Percentiles rank a stretch among this genome's conserved stretches.
Evolutionary conservation across 805 yeast genomes (phyloP).

Genomic region (Cyberlindnera americana): DNA sequence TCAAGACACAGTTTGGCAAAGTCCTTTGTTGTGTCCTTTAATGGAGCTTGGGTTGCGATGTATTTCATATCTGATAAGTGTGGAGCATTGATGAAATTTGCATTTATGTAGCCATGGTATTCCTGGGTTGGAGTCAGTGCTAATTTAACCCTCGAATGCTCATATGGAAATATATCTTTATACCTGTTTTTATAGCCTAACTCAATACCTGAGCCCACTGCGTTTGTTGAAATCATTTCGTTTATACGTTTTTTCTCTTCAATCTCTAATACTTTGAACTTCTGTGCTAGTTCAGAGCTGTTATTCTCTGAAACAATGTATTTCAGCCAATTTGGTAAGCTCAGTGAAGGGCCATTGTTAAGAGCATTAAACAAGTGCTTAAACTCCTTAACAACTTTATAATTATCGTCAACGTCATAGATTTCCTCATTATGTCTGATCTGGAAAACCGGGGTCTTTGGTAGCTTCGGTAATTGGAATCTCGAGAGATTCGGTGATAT

Average conservation of each 20-base stretch:
- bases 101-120: slow-evolving; percentile 36
- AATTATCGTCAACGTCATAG: slow-evolving; percentile 21
- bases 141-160: slow-evolving; percentile 40
- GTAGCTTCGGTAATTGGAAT: slow-evolving; percentile 48
- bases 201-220: slow-evolving; percentile 48
- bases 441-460: slow-evolving; percentile 41
- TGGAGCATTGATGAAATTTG: slow-evolving; percentile 56
- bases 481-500: slow-evolving; percentile 37
- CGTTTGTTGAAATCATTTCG: slow-evolving; percentile 27
- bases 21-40: slow-evolving; percentile 67
- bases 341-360: slow-evolving; percentile 8
- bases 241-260: slow-evolving; percentile 67
- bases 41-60: slow-evolving; percentile 92
- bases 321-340: slow-evolving; percentile 45
- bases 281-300: slow-evolving; percentile 34
- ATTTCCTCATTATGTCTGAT: slow-evolving; percentile 53
- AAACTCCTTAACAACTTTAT: slow-evolving; percentile 22
- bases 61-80: slow-evolving; percentile 36
- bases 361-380: slow-evolving; percentile 12
- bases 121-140: slow-evolving; percentile 31
- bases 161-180: slow-evolving; percentile 76
- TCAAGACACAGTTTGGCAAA: slow-evolving; percentile 78
- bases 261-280: slow-evolving; percentile 64
- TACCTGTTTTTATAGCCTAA: slow-evolving; percentile 73
- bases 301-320: slow-evolving; percentile 24